Base-by-base conservation (phyloP, 495 filamentous ascomycete genomes). In the Lepraria neglecta region DNA sequence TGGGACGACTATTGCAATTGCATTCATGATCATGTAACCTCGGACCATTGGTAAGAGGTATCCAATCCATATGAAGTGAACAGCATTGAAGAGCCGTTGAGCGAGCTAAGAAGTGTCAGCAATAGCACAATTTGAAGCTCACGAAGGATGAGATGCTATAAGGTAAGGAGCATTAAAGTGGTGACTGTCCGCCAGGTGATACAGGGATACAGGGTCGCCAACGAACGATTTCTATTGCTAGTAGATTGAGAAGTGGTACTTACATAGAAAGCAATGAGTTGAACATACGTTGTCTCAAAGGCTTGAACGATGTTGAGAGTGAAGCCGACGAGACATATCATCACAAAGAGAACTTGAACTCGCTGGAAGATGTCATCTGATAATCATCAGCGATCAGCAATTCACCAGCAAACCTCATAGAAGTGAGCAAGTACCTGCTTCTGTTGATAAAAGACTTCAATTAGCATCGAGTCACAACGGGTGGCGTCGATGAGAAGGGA, bases 261-360 rank as follows among this genome's bases (percentile, higher is more conserved):
- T 24, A 69, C 67, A 58, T 77, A 85, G 72, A 82, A 84, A 10
- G 74, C 73, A 28, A 84, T 74, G 4, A 85, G 72, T 43, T 76
- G 75, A 0, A 75, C 68, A 59, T 78, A 85, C 0, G 82, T 84
- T 4, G 68, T 64, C 11, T 70, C 65, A 64, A 78, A 80, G 10
- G 77, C 73, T 52, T 79, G 74, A 9, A 80, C 75, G 67, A 83
- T 82, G 55, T 84, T 83, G 21, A 80, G 80, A 4, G 82, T 84
- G 35, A 76, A 78, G 28, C 80, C 82, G 9, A 84, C 70, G 21
- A 85, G 74, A 69, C 78, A 82, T 14, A 77, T 75, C 62, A 83
- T 78, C 35, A 77, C 69, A 58, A 84, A 81, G 12, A 84, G 64
- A 38, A 85, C 72, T 31, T 72, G 75, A 58, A 83, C 52, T 12